Evolutionary conservation across 352 stramenopile species (phyloP).

Genomic region (Aphanomyces euteiches): DNA sequence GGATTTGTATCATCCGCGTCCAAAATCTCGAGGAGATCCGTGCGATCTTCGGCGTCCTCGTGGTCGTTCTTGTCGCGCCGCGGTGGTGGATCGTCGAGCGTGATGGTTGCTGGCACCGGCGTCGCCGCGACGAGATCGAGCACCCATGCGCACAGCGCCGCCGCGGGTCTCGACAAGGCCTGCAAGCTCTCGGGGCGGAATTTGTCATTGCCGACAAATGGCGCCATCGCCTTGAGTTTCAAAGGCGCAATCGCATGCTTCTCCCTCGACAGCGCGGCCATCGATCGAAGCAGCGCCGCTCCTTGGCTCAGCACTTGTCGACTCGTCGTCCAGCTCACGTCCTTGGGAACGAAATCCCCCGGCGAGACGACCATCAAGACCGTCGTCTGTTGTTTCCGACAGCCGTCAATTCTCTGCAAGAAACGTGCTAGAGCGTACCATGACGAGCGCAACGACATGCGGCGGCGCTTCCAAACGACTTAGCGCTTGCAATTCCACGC

Average conservation of each 20-base stretch:
- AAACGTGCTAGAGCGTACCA: background rate
- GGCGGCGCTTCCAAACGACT: constrained; percentile 45
- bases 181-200: constrained; percentile 61
- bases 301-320: constrained; percentile 61
- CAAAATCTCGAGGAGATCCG: constrained; percentile 2
- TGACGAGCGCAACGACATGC: constrained; percentile 58
- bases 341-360: constrained; percentile 61
- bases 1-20: constrained; percentile 12
- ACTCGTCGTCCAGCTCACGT: constrained; percentile 61
- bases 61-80: too few relatives aligned
- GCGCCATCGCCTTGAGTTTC: constrained; percentile 40
- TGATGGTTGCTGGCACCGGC: background rate
- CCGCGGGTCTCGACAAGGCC: constrained; percentile 48
- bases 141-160: constrained; percentile 64
- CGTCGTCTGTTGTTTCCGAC: constrained; percentile 34
- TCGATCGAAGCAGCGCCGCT: constrained; percentile 45
- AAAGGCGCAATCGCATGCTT: background rate
- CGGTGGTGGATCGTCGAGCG: constrained; percentile 3
- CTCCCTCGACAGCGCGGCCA: constrained; percentile 42
- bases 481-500: constrained; percentile 48
- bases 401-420: too few relatives aligned
- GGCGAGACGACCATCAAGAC: constrained; percentile 71
- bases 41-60: background rate
- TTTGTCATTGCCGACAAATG: constrained; percentile 68
- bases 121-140: constrained; percentile 31